A percentile compares a stretch with the other conserved stretches of the same genome.
These are phyloP conservation scores for Cercospora janseana DNA, from an alignment of 2,329 filamentous ascomycete genomes.

Conservation along the genomic window DNA sequence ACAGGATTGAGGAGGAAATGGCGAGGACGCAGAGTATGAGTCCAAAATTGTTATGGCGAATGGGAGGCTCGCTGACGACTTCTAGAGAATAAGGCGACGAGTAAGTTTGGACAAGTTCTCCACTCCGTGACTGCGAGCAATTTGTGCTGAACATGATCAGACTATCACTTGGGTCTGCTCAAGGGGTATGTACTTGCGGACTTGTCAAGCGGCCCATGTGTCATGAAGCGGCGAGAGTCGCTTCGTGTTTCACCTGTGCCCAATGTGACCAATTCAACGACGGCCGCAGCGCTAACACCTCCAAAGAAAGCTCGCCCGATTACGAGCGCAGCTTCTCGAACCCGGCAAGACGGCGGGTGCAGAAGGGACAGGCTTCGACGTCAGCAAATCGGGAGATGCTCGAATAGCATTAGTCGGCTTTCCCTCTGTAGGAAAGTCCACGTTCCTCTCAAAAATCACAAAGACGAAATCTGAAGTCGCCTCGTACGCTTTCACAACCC, in stretches of 20 bases:
- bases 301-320: conserved; percentile 84
- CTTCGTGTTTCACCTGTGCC: background rate
- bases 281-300: conserved; percentile 23
- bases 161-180: conserved; percentile 95
- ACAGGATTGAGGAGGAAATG: conserved; percentile 99
- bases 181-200: conserved; percentile 72
- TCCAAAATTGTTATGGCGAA: no score
- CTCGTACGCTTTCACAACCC: conserved; percentile 93
- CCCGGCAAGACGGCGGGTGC: conserved; percentile 76
- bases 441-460: conserved; percentile 97
- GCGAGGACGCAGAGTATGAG: conserved; percentile 89
- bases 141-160: conserved; percentile 52
- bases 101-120: conserved; percentile 53
- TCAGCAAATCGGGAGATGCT: conserved; percentile 94
- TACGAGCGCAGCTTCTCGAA: conserved; percentile 91
- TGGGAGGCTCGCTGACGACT: no score
- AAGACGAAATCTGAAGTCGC: conserved; percentile 96
- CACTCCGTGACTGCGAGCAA: background rate
- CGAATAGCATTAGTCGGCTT: conserved; percentile 98
- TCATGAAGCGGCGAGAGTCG: no score
- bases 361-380: conserved; percentile 77
- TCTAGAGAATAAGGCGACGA: conserved; percentile 96
- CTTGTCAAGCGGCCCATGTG: no score
- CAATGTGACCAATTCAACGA: no score
- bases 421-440: conserved; percentile 97